Base-by-base conservation (phyloP, 2,329 filamentous ascomycete genomes). In the Mycosphaerella arachidis region DNA sequence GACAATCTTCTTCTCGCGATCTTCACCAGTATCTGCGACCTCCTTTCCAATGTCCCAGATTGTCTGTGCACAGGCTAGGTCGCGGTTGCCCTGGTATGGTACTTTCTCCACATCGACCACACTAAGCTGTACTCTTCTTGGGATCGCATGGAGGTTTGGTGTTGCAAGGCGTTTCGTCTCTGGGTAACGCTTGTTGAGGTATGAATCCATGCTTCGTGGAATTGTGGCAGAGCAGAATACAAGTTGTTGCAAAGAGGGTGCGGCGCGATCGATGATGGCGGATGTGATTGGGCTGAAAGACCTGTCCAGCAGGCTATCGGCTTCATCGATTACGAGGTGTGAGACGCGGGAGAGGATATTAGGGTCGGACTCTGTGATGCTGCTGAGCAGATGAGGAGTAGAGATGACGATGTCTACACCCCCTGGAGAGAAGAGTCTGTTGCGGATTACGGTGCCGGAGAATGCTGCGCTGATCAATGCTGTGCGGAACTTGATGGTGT, bases 161-260 rank as follows among this genome's bases (percentile, higher is more conserved):
- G 94, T 99, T 1, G 93, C 93, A 63, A 99, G 86, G 62, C 94
- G 89, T 50, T 82, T 80, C 77, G 96, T 91, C 67, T 90, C 82
- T 0, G 94, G 93, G 74, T 92, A 97, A 64, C 87, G 87, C 63
- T 86, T 84, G 55, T 85, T 84, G n/a, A 99, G 83, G 73, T 89
- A 91, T 66, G 84, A 87, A 78, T 99, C 94, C 18, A 99, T 84
- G 67, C 90, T 90, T 65, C 88, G 86, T 1, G 95, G 94, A 63
- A 99, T 97, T 5, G 94, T 99, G 55, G 94, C 94, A 3, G 93
- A 97, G 79, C 94, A 99, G 65, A 97, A 85, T 51, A 99, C 82
- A 27, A 99, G 82, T 72, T 96, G 90, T 71, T 91, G 85, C 51
- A 97, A 78, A 0, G 91, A 94, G 0, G 93, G 91, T 6, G 86